Evolutionary conservation across 169 alveolate genomes (phyloP).

Genomic region (Plasmodium berghei): DNA sequence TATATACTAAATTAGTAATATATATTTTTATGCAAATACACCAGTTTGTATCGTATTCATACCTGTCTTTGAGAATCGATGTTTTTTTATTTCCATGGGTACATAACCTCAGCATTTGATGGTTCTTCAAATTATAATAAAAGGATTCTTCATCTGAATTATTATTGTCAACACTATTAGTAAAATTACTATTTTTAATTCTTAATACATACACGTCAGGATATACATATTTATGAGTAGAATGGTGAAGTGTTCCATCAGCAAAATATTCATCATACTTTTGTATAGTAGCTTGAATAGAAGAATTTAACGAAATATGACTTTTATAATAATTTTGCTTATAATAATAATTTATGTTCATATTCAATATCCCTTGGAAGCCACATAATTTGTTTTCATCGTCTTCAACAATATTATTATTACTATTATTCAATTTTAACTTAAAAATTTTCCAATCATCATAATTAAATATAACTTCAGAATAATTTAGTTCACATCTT

Average conservation of each 20-base stretch:
- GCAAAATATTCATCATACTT: conserved; percentile 3
- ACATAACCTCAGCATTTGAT: conserved; percentile 2
- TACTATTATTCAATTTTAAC: neutral
- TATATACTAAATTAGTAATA: too few relatives aligned
- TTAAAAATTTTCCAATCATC: conserved; percentile 34
- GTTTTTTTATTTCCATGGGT: neutral
- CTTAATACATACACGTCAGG: conserved; percentile 46
- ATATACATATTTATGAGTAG: conserved; percentile 6
- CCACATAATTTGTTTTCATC: neutral
- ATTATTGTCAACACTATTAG: too few relatives aligned
- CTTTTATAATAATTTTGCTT: conserved; percentile 48
- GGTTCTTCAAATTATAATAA: conserved; percentile 37
- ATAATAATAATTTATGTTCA: conserved; percentile 59
- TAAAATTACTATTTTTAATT: neutral
- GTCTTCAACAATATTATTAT: neutral
- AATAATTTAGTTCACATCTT: neutral
- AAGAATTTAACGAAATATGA: conserved; percentile 11
- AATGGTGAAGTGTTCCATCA: neutral
- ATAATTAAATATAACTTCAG: conserved; percentile 33
- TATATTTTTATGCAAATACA: too few relatives aligned
- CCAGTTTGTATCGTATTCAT: neutral
- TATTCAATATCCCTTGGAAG: conserved; percentile 23
- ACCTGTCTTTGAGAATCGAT: neutral
- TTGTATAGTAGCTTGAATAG: conserved; percentile 52
- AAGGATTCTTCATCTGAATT: neutral